phyloP scores from a whole-genome alignment of 768 basidiomycete species.

The Lactarius deliciosus region DNA sequence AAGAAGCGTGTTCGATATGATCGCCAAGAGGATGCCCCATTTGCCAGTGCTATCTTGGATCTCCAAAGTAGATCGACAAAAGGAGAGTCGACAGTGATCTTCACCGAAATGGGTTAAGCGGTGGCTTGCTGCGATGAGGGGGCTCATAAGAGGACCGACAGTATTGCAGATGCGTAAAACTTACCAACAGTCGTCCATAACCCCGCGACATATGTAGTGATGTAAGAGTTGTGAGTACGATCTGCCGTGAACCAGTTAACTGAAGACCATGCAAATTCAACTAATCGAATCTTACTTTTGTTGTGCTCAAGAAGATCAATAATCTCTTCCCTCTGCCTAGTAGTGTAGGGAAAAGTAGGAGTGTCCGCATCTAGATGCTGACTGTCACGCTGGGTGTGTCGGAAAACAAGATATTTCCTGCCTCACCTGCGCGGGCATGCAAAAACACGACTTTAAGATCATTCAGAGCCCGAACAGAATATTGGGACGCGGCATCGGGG shows the following conservation, averaged over 20 bases:
- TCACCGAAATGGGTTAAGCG: conserved; percentile 18
- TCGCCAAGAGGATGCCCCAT: background rate
- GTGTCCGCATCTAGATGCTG: conserved; percentile 10
- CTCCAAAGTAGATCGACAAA: conserved; percentile 3
- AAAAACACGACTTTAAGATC: conserved; percentile 9
- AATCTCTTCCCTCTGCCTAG: background rate
- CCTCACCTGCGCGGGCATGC: conserved; percentile 16
- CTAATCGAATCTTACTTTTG: background rate
- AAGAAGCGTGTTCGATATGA: conserved; percentile 8
- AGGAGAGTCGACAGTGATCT: conserved; percentile 12
- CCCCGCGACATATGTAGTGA: conserved; percentile 7
- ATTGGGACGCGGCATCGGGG: background rate
- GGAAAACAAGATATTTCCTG: background rate
- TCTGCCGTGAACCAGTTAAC: background rate
- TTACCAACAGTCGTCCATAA: conserved; percentile 18
- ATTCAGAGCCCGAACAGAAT: conserved; percentile 9
- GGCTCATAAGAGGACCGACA: background rate
- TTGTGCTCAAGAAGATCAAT: conserved; percentile 7
- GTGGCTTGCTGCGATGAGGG: conserved; percentile 13
- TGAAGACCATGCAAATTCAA: background rate
- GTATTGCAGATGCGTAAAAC: background rate
- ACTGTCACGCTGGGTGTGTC: background rate
- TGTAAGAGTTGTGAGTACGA: background rate
- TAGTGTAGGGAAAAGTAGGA: conserved; percentile 22
- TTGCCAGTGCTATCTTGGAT: background rate